phyloP scores from a whole-genome alignment of 106 monocot genomes.

The Gastrodia elata region DNA sequence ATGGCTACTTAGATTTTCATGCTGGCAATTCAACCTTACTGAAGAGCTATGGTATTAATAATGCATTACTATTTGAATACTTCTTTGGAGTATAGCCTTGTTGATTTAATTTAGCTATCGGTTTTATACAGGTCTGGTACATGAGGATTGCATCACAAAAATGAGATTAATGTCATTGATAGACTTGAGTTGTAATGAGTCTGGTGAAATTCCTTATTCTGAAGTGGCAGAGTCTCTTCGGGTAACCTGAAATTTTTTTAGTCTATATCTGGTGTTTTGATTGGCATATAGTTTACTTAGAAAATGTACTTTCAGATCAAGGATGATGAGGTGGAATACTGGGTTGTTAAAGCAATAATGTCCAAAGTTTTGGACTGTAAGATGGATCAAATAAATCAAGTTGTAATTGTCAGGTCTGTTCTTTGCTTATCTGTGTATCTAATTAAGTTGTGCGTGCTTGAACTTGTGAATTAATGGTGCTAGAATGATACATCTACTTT shows the following conservation, averaged over 20 bases:
- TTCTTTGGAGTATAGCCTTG: neutral
- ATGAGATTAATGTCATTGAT: conserved; percentile 82
- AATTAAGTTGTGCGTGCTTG: neutral
- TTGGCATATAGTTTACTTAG: neutral
- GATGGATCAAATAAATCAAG: conserved; percentile 88
- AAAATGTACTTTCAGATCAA: conserved; percentile 34
- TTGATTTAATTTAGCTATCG: neutral
- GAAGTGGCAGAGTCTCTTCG: conserved; percentile 63
- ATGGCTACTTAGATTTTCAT: conserved; percentile 76
- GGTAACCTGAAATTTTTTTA: conserved; percentile 21
- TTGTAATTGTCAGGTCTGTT: conserved; percentile 66
- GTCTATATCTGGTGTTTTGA: neutral
- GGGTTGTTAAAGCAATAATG: conserved; percentile 84
- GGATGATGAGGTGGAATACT: conserved; percentile 86
- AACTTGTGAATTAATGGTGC: neutral
- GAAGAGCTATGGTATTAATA: conserved; percentile 62
- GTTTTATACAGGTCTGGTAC: conserved; percentile 52
- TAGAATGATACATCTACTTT: neutral
- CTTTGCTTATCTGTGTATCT: neutral
- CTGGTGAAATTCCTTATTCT: conserved; percentile 66
- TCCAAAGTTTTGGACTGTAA: conserved; percentile 79
- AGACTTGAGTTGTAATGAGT: conserved; percentile 54
- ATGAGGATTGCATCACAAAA: conserved; percentile 83
- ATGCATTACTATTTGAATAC: neutral
- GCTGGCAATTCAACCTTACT: conserved; percentile 51